These are phyloP conservation scores for Phytopythium mirpurense DNA, from an alignment of 352 stramenopile genomes.

Conservation along the genomic window DNA sequence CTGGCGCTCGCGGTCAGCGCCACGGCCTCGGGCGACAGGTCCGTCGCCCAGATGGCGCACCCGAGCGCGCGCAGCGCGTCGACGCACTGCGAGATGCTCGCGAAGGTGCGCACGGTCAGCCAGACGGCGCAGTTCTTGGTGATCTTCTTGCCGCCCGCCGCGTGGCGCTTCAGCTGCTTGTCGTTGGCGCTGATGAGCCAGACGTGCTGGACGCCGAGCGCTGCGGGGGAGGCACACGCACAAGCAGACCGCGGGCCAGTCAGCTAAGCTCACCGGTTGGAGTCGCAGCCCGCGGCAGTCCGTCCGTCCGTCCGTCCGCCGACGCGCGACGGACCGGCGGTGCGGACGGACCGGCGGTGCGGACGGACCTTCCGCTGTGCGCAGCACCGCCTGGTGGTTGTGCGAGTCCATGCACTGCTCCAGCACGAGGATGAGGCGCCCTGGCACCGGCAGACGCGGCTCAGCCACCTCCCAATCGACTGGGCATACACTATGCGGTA, in stretches of 20 bases:
- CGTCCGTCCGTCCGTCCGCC: slow-evolving; percentile 12
- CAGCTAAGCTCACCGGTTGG: no score
- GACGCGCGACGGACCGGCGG: background rate
- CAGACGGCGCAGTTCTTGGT: slow-evolving; percentile 79
- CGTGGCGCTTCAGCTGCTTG: slow-evolving; percentile 63
- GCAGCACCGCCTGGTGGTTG: slow-evolving; percentile 89
- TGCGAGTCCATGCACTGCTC: slow-evolving; percentile 80
- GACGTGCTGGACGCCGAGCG: slow-evolving; percentile 91
- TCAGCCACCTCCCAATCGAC: no score
- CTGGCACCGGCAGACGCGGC: background rate
- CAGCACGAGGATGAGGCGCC: slow-evolving; percentile 67
- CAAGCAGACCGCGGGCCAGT: no score
- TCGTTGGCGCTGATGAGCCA: slow-evolving; percentile 72
- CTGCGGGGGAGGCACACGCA: no score
- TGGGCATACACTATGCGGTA: no score
- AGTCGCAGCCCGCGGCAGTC: no score
- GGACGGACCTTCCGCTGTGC: slow-evolving; percentile 77
- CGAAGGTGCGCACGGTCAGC: slow-evolving; percentile 86
- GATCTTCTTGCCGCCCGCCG: slow-evolving; percentile 62
- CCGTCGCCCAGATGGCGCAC: slow-evolving; percentile 89
- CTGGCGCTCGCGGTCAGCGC: slow-evolving; percentile 31
- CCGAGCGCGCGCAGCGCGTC: slow-evolving; percentile 45
- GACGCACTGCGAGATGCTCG: slow-evolving; percentile 78
- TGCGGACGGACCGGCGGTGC: background rate
- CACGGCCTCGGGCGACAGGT: slow-evolving; percentile 76